These are phyloP conservation scores for Aaosphaeria pasadenensis DNA, from an alignment of 2,329 filamentous ascomycete genomes.

Conservation along the genomic window DNA sequence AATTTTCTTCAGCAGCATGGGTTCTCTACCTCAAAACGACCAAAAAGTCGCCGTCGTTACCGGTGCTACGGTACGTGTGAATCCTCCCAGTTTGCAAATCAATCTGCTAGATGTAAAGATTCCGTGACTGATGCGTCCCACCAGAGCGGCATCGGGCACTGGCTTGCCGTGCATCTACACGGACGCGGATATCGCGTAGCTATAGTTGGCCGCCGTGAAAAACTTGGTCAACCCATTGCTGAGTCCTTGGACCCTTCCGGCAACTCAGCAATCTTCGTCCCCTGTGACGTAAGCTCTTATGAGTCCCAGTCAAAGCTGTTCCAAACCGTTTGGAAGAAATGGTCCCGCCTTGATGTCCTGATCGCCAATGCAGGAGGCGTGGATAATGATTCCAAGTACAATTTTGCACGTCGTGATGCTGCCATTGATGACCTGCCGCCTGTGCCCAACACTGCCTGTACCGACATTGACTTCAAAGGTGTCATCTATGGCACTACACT, in stretches of 20 bases:
- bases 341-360: conserved; percentile 48
- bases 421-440: conserved; percentile 36
- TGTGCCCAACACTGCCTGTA: conserved; percentile 44
- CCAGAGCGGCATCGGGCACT: conserved; percentile 49
- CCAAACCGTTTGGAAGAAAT: conserved; percentile 40
- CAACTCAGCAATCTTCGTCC: conserved; percentile 42
- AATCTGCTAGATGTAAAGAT: background rate
- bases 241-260: conserved; percentile 13
- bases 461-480: conserved; percentile 50
- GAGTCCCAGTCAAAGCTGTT: conserved; percentile 45
- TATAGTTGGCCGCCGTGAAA: conserved; percentile 39
- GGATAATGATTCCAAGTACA: conserved; percentile 46
- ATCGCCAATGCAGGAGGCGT: conserved; percentile 53
- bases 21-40: conserved; percentile 2
- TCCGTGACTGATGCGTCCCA: conserved; percentile 2
- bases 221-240: conserved; percentile 30
- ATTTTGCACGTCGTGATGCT: conserved; percentile 29
- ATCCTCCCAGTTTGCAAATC: background rate
- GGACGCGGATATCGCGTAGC: conserved; percentile 36
- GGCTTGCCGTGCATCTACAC: conserved; percentile 39
- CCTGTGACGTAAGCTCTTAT: conserved; percentile 48
- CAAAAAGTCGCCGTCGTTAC: conserved; percentile 40
- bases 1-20: background rate
- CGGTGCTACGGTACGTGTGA: conserved; percentile 39
- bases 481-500: conserved; percentile 49